Conservation (phyloP, 2,329 filamentous ascomycete genomes). For the Penicillium paneum region DNA sequence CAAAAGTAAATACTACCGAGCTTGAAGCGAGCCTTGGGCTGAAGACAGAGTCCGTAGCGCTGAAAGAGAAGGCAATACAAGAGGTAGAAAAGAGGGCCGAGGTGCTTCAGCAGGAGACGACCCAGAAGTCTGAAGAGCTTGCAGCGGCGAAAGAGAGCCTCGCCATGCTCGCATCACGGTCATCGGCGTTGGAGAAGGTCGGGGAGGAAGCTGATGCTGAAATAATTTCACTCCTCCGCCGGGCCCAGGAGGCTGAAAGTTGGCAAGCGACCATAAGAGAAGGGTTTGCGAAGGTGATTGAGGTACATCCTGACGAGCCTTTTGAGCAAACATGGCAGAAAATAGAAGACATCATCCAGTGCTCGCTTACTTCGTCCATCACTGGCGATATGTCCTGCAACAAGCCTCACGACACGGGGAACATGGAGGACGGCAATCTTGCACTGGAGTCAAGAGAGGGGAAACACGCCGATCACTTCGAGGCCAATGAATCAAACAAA, state of each 20-base stretch:
- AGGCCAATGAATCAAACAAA: not conserved
- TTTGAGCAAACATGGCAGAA: slow-evolving; percentile 19
- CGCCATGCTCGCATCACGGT: slow-evolving; percentile 11
- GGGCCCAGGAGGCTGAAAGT: slow-evolving; percentile 26
- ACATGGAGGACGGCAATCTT: not conserved
- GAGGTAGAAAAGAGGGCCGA: slow-evolving; percentile 15
- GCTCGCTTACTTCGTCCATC: not conserved
- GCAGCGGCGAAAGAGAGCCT: slow-evolving; percentile 11
- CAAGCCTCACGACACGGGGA: not conserved
- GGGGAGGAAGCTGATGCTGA: slow-evolving; percentile 24
- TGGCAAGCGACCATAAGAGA: slow-evolving; percentile 23
- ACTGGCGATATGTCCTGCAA: not conserved
- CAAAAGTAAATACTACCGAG: slow-evolving; percentile 17
- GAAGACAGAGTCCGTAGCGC: slow-evolving; percentile 4
- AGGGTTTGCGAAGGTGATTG: slow-evolving; percentile 15
- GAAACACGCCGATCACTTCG: not conserved
- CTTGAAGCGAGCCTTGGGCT: slow-evolving; percentile 19
- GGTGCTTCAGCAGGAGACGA: slow-evolving; percentile 12
- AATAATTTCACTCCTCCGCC: slow-evolving; percentile 23
- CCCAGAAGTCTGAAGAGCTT: slow-evolving; percentile 33
- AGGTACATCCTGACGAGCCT: slow-evolving; percentile 16
- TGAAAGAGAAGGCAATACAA: slow-evolving; percentile 1
- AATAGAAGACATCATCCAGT: slow-evolving; percentile 19
- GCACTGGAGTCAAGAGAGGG: not conserved
- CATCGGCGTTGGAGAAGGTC: slow-evolving; percentile 17